Percentiles rank a stretch among this genome's conserved stretches.
These are phyloP conservation scores for Phyllosticta capitalensis DNA, from an alignment of 2,329 filamentous ascomycete genomes.

Conservation along the genomic window DNA sequence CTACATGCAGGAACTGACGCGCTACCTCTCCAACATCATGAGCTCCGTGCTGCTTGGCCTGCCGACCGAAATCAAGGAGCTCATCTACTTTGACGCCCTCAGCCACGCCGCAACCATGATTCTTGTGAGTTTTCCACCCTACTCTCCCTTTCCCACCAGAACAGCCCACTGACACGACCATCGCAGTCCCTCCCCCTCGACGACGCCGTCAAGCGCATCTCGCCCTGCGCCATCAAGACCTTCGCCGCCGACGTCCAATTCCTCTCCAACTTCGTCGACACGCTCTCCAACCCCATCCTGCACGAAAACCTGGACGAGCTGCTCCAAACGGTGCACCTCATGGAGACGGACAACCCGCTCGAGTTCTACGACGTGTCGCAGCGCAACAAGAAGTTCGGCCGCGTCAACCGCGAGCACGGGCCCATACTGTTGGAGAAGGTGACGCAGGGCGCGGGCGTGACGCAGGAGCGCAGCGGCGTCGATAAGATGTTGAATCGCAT, in stretches of 20 bases:
- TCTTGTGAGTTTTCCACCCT: constrained; percentile 57
- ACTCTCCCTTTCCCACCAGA: neutral
- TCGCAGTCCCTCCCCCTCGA: constrained; percentile 65
- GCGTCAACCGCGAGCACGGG: constrained; percentile 85
- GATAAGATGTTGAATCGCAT: constrained; percentile 7
- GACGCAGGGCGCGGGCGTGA: constrained; percentile 5
- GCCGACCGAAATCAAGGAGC: constrained; percentile 91
- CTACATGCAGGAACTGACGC: constrained; percentile 91
- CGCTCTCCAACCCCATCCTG: constrained; percentile 78
- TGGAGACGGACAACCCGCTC: constrained; percentile 81
- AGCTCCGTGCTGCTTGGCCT: constrained; percentile 83
- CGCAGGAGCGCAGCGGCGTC: neutral
- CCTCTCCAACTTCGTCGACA: constrained; percentile 76
- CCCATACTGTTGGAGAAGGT: constrained; percentile 78
- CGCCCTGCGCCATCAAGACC: constrained; percentile 71
- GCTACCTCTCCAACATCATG: constrained; percentile 94
- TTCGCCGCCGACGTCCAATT: constrained; percentile 77
- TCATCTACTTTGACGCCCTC: constrained; percentile 95
- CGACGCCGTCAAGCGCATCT: constrained; percentile 72
- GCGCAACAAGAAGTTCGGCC: constrained; percentile 85
- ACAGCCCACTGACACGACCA: neutral
- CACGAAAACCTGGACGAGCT: constrained; percentile 85
- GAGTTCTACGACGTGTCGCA: constrained; percentile 92
- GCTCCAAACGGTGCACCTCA: constrained; percentile 80
- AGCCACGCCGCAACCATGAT: constrained; percentile 84